A percentile compares a stretch with the other conserved stretches of the same genome.
These are phyloP conservation scores for Coemansia guatemalensis DNA, from an alignment of 192 early-diverging fungal species.

Conservation along the genomic window DNA sequence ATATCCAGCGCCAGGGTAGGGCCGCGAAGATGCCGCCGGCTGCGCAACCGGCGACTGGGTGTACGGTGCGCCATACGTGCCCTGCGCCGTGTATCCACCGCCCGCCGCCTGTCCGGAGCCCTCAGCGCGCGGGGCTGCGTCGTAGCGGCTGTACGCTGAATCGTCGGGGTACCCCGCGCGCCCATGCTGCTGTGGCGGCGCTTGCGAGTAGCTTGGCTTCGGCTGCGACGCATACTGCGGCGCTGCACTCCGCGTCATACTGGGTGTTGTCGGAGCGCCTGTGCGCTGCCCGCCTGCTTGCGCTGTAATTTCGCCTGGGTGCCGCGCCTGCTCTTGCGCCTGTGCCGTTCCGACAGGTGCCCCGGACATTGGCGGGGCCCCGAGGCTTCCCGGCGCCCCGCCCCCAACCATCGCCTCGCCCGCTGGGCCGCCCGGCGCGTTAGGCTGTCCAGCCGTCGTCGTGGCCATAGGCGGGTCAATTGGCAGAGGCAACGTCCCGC, in stretches of 20 bases:
- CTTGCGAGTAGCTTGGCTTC: slow-evolving; percentile 10
- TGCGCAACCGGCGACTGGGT: slow-evolving; percentile 29
- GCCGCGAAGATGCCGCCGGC: slow-evolving; percentile 21
- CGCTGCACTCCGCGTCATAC: slow-evolving; percentile 12
- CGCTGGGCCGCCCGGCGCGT: slow-evolving; percentile 50
- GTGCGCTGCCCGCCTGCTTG: slow-evolving; percentile 4
- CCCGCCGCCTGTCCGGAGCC: slow-evolving; percentile 18
- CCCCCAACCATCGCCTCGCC: slow-evolving; percentile 33
- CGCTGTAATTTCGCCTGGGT: slow-evolving; percentile 20
- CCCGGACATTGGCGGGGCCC: slow-evolving; percentile 35
- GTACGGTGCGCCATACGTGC: slow-evolving; percentile 24
- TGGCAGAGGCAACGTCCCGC: slow-evolving; percentile 35
- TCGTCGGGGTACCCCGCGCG: slow-evolving; percentile 40
- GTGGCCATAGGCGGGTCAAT: slow-evolving; percentile 45
- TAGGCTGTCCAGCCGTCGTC: slow-evolving; percentile 38
- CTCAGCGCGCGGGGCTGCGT: slow-evolving; percentile 24
- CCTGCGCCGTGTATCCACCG: slow-evolving; percentile 9
- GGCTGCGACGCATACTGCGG: slow-evolving; percentile 5
- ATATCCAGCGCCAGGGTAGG: slow-evolving; percentile 24
- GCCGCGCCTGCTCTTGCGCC: slow-evolving; percentile 19
- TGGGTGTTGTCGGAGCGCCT: slow-evolving; percentile 10
- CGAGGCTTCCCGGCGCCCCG: slow-evolving; percentile 38
- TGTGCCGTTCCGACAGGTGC: slow-evolving; percentile 10
- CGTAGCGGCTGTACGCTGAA: slow-evolving; percentile 27
- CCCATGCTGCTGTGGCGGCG: slow-evolving; percentile 4